Evolutionary conservation across 805 yeast genomes (phyloP).

Genomic region (Pichia occidentalis): DNA sequence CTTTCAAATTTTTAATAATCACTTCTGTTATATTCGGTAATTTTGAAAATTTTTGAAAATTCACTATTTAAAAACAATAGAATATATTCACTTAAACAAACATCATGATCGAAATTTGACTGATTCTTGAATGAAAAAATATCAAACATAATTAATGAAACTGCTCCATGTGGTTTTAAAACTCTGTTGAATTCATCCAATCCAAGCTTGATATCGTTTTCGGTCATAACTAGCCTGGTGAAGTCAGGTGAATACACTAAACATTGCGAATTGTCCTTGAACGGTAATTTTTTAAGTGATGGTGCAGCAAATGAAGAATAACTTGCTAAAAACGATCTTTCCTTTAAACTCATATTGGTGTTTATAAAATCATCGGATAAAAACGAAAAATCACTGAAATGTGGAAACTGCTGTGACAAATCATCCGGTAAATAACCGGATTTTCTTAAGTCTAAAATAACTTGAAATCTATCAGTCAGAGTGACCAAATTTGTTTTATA

Average conservation of each 20-base stretch:
- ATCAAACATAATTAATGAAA: constrained; percentile 28
- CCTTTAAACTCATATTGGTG: constrained; percentile 19
- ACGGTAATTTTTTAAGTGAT: constrained; percentile 22
- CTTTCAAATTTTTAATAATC: neutral
- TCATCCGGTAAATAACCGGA: constrained; percentile 21
- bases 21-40: constrained; percentile 3
- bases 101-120: neutral
- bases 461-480: constrained; percentile 19
- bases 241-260: constrained; percentile 27
- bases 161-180: constrained; percentile 26
- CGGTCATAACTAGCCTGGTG: constrained; percentile 15
- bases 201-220: constrained; percentile 16
- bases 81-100: constrained; percentile 8
- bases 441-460: constrained; percentile 21
- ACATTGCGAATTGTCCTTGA: constrained; percentile 24
- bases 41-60: constrained; percentile 7
- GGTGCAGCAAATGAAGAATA: constrained; percentile 30
- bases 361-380: constrained; percentile 19
- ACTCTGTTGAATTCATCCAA: constrained; percentile 27
- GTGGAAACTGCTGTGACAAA: constrained; percentile 17
- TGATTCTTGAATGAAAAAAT: constrained; percentile 13
- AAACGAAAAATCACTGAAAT: constrained; percentile 17
- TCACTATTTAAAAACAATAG: constrained; percentile 5
- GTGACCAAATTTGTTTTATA: constrained; percentile 26
- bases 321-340: constrained; percentile 20